These are phyloP conservation scores for Pterocarpus macrocarpus DNA, from an alignment of 306 rosid genomes.

Conservation along the genomic window DNA sequence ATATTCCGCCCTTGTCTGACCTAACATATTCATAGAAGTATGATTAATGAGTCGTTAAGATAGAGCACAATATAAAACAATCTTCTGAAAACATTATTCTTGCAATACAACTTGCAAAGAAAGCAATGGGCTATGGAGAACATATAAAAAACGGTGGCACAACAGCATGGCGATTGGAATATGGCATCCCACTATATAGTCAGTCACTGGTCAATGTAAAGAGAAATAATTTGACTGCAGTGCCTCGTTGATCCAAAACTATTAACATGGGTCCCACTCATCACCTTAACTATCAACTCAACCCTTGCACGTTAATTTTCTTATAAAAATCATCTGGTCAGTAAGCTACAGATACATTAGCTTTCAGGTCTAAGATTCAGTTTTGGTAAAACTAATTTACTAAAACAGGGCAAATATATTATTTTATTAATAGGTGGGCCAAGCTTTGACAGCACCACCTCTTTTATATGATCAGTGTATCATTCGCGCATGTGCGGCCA, in stretches of 20 bases:
- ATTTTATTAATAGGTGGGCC: background rate
- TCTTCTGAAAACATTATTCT: too few relatives aligned
- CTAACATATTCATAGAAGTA: background rate
- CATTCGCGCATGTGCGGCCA: slow-evolving; percentile 40
- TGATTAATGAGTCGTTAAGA: background rate
- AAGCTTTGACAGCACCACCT: slow-evolving; percentile 32
- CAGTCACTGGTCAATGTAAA: slow-evolving; percentile 48
- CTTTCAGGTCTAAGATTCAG: slow-evolving; percentile 29
- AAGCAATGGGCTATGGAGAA: background rate
- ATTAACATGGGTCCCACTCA: slow-evolving; percentile 32
- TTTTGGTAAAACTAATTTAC: slow-evolving; percentile 2
- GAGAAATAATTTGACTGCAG: slow-evolving; percentile 49
- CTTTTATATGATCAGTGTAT: slow-evolving; percentile 36
- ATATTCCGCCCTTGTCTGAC: background rate
- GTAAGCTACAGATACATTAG: background rate
- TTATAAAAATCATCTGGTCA: background rate
- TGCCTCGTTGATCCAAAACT: slow-evolving; percentile 48
- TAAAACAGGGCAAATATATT: background rate
- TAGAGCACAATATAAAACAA: too few relatives aligned
- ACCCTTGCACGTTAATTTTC: background rate
- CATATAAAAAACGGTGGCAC: background rate
- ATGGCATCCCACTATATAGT: slow-evolving; percentile 35
- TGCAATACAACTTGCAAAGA: background rate
- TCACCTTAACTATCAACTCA: background rate
- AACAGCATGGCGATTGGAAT: slow-evolving; percentile 33